A percentile compares a stretch with the other conserved stretches of the same genome.
phyloP scores from a whole-genome alignment of 2,329 filamentous ascomycete genomes.

The Alternaria ventricosa region DNA sequence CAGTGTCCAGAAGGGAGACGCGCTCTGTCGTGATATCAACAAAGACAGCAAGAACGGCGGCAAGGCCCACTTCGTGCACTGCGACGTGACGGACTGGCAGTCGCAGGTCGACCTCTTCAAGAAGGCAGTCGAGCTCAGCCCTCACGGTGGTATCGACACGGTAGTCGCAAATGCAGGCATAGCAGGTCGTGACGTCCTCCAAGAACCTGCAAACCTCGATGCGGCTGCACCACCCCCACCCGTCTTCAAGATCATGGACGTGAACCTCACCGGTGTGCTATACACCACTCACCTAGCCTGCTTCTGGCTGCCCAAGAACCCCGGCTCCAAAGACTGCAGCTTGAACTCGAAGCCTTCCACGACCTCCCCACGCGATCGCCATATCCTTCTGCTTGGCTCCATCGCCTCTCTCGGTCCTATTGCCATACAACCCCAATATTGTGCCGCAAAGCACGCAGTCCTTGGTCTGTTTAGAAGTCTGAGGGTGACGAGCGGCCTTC shows the following conservation, averaged over 20 bases:
- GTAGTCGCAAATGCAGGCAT: conserved; percentile 74
- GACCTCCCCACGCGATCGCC: conserved; percentile 57
- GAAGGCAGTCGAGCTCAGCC: conserved; percentile 61
- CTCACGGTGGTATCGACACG: conserved; percentile 63
- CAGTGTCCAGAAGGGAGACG: conserved; percentile 60
- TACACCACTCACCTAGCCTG: conserved; percentile 71
- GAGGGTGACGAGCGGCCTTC: conserved; percentile 55
- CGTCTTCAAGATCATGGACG: conserved; percentile 61
- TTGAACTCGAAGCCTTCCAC: conserved; percentile 37
- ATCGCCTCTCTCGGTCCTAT: conserved; percentile 61
- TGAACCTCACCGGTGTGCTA: conserved; percentile 69
- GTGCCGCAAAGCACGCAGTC: conserved; percentile 69
- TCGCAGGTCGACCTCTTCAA: conserved; percentile 70
- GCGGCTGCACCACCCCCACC: conserved; percentile 58
- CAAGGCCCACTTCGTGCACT: conserved; percentile 63
- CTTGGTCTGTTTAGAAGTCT: conserved; percentile 69
- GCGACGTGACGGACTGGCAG: conserved; percentile 70
- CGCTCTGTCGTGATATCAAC: conserved; percentile 62
- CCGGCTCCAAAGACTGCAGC: conserved; percentile 48
- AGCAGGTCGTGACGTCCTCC: conserved; percentile 55
- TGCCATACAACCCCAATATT: conserved; percentile 60
- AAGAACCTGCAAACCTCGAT: conserved; percentile 55
- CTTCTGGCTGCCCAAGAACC: conserved; percentile 63
- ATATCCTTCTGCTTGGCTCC: conserved; percentile 68
- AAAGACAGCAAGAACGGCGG: conserved; percentile 47